These are phyloP conservation scores for Breviolum minutum DNA, from an alignment of 73 alveolate genomes.

Conservation along the genomic window DNA sequence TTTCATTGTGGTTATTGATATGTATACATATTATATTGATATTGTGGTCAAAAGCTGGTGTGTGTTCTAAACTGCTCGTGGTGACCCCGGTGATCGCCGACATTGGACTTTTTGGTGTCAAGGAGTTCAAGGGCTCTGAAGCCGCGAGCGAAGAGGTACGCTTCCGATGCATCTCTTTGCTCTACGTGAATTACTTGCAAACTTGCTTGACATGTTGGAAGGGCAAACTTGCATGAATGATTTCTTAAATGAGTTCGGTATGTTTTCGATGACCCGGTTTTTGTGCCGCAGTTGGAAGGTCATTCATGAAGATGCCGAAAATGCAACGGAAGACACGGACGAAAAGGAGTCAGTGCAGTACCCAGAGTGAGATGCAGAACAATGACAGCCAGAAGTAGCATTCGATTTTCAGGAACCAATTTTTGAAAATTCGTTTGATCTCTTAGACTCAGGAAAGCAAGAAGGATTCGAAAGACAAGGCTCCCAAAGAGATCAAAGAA, in stretches of 20 bases:
- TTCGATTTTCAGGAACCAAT: neutral
- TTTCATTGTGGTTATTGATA: neutral
- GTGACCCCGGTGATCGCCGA: no score
- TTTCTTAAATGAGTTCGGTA: neutral
- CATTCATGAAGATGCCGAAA: conserved; percentile 57
- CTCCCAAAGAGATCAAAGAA: neutral
- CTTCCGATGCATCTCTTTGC: neutral
- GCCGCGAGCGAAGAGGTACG: conserved; percentile 61
- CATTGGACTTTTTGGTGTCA: no score
- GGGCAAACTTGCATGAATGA: neutral
- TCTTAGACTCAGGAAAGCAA: neutral
- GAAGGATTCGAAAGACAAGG: neutral
- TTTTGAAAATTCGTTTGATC: neutral
- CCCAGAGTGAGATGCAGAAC: neutral
- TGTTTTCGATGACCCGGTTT: neutral
- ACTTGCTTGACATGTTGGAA: neutral
- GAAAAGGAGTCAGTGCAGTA: neutral
- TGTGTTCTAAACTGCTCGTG: neutral
- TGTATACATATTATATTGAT: no score
- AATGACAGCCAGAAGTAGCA: neutral
- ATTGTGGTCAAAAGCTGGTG: no score
- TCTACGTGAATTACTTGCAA: neutral
- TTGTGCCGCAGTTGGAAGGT: neutral
- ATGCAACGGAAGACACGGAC: neutral
- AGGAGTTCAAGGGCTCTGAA: conserved; percentile 74